Percentiles rank a stretch among this genome's conserved stretches.
Evolutionary conservation across 192 early-diverging fungal genomes (phyloP).

Genomic region (Backusella morwellensis): DNA sequence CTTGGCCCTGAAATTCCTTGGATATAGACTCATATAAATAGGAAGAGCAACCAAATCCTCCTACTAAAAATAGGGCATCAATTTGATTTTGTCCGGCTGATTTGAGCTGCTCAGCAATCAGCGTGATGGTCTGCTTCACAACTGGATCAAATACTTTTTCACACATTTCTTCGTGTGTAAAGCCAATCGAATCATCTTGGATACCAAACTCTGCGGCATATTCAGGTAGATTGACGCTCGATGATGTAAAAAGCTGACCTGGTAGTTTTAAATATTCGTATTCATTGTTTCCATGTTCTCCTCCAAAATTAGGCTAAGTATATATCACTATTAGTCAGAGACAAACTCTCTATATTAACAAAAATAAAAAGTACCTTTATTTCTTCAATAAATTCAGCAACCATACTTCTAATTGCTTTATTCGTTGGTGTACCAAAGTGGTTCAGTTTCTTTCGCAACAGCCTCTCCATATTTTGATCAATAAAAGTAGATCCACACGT

Average conservation of each 20-base stretch:
- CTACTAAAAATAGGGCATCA: constrained; percentile 49
- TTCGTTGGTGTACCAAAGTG: constrained; percentile 33
- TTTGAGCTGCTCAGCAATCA: constrained; percentile 47
- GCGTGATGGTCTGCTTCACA: constrained; percentile 39
- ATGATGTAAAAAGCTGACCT: constrained; percentile 27
- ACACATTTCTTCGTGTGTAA: constrained; percentile 43
- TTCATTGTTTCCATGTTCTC: constrained; percentile 36
- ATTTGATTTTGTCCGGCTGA: constrained; percentile 23
- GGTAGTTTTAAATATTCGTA: constrained; percentile 36
- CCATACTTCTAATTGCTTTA: constrained; percentile 33
- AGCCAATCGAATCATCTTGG: constrained; percentile 38
- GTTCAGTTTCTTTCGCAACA: constrained; percentile 32
- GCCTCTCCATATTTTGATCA: constrained; percentile 38
- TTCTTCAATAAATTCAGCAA: constrained; percentile 37
- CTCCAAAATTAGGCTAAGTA: not conserved
- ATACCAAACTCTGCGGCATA: constrained; percentile 37
- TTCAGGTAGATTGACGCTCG: constrained; percentile 31
- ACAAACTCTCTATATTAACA: not conserved
- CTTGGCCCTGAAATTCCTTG: constrained; percentile 35
- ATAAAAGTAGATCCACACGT: constrained; percentile 46
- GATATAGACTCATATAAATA: constrained; percentile 45
- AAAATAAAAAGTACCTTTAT: constrained; percentile 38
- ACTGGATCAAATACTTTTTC: constrained; percentile 50
- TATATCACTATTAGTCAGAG: too few relatives aligned
- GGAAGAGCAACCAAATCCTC: constrained; percentile 49